Percentiles rank a stretch among this genome's conserved stretches.
Conservation (phyloP, 2,329 filamentous ascomycete species). For the Cladophialophora yegresii region DNA sequence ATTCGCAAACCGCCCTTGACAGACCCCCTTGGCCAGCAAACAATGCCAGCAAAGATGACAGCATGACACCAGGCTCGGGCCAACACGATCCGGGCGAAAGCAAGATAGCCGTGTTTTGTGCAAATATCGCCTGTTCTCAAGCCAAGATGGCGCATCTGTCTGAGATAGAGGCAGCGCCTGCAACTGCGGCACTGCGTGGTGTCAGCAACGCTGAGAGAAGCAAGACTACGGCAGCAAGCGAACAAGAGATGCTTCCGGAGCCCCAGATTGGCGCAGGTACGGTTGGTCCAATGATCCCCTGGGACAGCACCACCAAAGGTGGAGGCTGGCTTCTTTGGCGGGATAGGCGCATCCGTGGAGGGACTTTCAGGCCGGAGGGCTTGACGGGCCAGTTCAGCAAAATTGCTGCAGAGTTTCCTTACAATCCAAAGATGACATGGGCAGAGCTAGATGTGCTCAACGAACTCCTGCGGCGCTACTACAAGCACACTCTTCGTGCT, state of each 20-base stretch:
- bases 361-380: conserved; percentile 9
- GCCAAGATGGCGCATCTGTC: not conserved
- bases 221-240: not conserved
- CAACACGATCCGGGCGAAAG: not conserved
- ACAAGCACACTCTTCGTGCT: conserved; percentile 8
- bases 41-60: not conserved
- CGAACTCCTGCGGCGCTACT: conserved; percentile 20
- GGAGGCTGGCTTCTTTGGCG: conserved; percentile 29
- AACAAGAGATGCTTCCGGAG: not conserved
- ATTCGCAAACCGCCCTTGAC: not conserved
- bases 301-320: conserved; percentile 24
- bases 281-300: conserved; percentile 13
- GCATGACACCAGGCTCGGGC: not conserved
- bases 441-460: conserved; percentile 26
- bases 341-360: conserved; percentile 25
- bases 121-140: not conserved
- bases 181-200: not conserved
- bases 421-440: conserved; percentile 27
- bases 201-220: not conserved
- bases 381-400: conserved; percentile 1
- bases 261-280: not conserved
- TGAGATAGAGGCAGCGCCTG: not conserved
- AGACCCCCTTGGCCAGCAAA: conserved; percentile 28
- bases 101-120: not conserved
- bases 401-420: conserved; percentile 27